Evolutionary conservation across 208 protist genomes (phyloP).

Genomic region (Acanthamoeba castellanii): DNA sequence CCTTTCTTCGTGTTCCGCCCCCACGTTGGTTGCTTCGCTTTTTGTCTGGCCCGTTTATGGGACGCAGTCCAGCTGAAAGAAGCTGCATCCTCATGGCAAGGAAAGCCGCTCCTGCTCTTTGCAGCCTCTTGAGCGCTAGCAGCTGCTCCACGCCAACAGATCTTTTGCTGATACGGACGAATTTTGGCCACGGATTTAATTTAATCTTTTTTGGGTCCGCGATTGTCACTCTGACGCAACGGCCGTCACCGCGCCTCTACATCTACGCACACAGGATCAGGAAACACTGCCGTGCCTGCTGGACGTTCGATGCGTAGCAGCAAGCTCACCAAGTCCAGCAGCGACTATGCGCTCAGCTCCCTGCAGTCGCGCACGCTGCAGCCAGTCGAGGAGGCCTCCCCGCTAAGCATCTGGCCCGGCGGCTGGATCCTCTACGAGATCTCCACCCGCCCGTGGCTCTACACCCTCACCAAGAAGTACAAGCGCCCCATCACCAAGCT

Average conservation of each 20-base stretch:
- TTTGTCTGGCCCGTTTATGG: neutral
- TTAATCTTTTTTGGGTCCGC: neutral
- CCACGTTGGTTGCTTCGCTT: neutral
- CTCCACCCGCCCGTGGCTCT: conserved; percentile 87
- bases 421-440: conserved; percentile 86
- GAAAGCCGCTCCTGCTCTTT: too few relatives aligned
- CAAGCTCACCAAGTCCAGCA: conserved; percentile 27
- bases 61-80: too few relatives aligned
- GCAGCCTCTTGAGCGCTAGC: too few relatives aligned
- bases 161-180: too few relatives aligned
- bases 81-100: too few relatives aligned
- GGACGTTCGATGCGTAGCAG: conserved; percentile 41
- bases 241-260: neutral
- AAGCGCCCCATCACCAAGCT: conserved; percentile 80
- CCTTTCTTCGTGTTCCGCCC: neutral
- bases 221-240: neutral
- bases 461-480: conserved; percentile 86
- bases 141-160: too few relatives aligned
- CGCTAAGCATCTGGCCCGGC: conserved; percentile 47
- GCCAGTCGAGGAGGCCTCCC: conserved; percentile 35
- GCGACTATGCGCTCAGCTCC: neutral
- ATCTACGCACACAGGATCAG: neutral
- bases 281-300: neutral
- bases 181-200: too few relatives aligned
- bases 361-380: neutral